phyloP scores from a whole-genome alignment of 2,329 filamentous ascomycete species.

The Helminthosporium solani region DNA sequence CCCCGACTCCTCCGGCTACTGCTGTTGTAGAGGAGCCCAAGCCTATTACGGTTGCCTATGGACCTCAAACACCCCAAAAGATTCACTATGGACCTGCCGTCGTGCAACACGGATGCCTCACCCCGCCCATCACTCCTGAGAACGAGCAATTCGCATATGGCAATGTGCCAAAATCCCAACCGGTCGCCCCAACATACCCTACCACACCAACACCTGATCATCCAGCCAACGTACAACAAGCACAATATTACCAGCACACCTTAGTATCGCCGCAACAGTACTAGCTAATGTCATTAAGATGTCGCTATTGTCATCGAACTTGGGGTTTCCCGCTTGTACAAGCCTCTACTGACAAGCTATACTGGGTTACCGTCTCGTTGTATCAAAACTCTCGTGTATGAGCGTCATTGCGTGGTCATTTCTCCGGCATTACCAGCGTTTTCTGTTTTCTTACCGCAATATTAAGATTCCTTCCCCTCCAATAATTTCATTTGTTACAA shows the following conservation, averaged over 20 bases:
- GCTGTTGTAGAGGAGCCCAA: slow-evolving; percentile 57
- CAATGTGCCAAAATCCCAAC: slow-evolving; percentile 33
- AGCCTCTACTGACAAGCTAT: slow-evolving; percentile 3
- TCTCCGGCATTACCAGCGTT: slow-evolving; percentile 42
- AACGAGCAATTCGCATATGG: slow-evolving; percentile 42
- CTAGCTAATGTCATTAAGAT: slow-evolving; percentile 16
- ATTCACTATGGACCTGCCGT: slow-evolving; percentile 62
- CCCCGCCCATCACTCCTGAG: slow-evolving; percentile 82
- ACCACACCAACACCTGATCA: slow-evolving; percentile 42
- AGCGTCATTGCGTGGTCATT: slow-evolving; percentile 44
- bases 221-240: slow-evolving; percentile 29
- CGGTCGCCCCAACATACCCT: slow-evolving; percentile 30
- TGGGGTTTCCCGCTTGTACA: slow-evolving; percentile 17
- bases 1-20: slow-evolving; percentile 61
- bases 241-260: slow-evolving; percentile 37
- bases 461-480: slow-evolving; percentile 34
- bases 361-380: slow-evolving; percentile 23
- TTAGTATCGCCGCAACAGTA: slow-evolving; percentile 42
- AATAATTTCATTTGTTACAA: slow-evolving; percentile 41
- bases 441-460: slow-evolving; percentile 33
- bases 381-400: slow-evolving; percentile 42
- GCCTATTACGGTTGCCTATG: slow-evolving; percentile 47
- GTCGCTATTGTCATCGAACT: slow-evolving; percentile 16
- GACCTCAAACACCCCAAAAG: slow-evolving; percentile 80
- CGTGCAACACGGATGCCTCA: slow-evolving; percentile 74